Evolutionary conservation across 2,329 filamentous ascomycete species (phyloP).

Genomic region (Cladophialophora immunda): DNA sequence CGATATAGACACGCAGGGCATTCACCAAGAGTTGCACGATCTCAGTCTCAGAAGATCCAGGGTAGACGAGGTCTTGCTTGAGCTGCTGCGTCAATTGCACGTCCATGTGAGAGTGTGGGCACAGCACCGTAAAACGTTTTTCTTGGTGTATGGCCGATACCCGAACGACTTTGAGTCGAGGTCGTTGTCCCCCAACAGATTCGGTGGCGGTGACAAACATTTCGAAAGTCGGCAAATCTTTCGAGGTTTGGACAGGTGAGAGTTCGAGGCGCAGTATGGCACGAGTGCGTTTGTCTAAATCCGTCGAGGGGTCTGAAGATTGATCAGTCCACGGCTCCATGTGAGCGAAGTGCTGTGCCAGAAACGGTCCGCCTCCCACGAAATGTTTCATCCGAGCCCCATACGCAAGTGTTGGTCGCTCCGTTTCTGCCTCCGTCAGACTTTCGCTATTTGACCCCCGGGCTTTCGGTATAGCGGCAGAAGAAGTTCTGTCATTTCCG

Average conservation of each 20-base stretch:
- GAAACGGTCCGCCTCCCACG: constrained; percentile 19
- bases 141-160: constrained; percentile 30
- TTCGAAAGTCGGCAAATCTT: constrained; percentile 27
- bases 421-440: neutral
- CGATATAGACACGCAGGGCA: constrained; percentile 19
- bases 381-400: constrained; percentile 1
- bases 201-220: constrained; percentile 22
- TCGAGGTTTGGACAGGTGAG: constrained; percentile 9
- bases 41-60: constrained; percentile 5
- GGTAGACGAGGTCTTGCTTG: constrained; percentile 30
- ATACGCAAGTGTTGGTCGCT: neutral
- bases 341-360: constrained; percentile 25
- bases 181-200: constrained; percentile 9
- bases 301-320: neutral
- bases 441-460: neutral
- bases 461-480: neutral
- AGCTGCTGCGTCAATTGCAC: constrained; percentile 22
- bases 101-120: constrained; percentile 25
- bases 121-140: constrained; percentile 23
- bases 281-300: constrained; percentile 14
- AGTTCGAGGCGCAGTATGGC: constrained; percentile 29
- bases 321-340: constrained; percentile 20
- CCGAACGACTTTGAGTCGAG: constrained; percentile 19
- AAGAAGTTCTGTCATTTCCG: neutral
- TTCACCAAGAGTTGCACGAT: neutral